A percentile compares a stretch with the other conserved stretches of the same genome.
These are phyloP conservation scores for Canavalia ensiformis DNA, from an alignment of 306 rosid species.

Conservation along the genomic window DNA sequence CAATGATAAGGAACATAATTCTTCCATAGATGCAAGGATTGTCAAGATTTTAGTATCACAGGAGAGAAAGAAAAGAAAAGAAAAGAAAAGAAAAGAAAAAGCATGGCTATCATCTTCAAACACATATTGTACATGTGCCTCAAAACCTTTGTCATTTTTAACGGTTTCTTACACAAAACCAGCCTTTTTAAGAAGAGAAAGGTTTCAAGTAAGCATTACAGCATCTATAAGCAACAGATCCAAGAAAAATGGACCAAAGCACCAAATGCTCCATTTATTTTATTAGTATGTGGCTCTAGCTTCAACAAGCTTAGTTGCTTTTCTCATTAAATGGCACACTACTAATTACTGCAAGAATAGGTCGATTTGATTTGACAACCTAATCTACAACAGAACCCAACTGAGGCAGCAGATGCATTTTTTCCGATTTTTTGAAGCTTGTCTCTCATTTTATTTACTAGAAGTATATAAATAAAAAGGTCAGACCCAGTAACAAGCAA, in stretches of 20 bases:
- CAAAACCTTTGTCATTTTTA: slow-evolving; percentile 14
- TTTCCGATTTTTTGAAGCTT: slow-evolving; percentile 15
- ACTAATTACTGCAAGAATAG: slow-evolving; percentile 10
- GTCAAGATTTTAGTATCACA: slow-evolving; percentile 3
- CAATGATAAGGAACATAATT: slow-evolving; percentile 23
- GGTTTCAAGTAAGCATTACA: slow-evolving; percentile 26
- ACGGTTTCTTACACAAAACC: slow-evolving; percentile 4
- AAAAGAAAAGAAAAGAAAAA: slow-evolving; percentile 11
- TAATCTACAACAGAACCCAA: slow-evolving; percentile 24
- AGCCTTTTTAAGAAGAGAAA: not conserved
- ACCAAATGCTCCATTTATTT: slow-evolving; percentile 26
- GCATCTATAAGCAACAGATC: slow-evolving; percentile 30
- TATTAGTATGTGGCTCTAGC: slow-evolving; percentile 22
- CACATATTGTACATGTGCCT: slow-evolving; percentile 3
- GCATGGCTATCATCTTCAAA: slow-evolving; percentile 21
- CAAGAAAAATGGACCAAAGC: slow-evolving; percentile 19
- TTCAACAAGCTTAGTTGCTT: slow-evolving; percentile 32
- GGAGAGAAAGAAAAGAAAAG: not conserved
- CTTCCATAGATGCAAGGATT: slow-evolving; percentile 16
- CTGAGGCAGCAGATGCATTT: slow-evolving; percentile 10
- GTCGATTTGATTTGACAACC: slow-evolving; percentile 38
- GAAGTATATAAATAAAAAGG: not conserved
- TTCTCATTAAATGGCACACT: slow-evolving; percentile 21
- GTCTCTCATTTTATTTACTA: slow-evolving; percentile 1
- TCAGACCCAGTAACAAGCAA: not conserved